Base-by-base conservation (phyloP, 1,284 basidiomycete species). In the Amylostereum chailletii region DNA sequence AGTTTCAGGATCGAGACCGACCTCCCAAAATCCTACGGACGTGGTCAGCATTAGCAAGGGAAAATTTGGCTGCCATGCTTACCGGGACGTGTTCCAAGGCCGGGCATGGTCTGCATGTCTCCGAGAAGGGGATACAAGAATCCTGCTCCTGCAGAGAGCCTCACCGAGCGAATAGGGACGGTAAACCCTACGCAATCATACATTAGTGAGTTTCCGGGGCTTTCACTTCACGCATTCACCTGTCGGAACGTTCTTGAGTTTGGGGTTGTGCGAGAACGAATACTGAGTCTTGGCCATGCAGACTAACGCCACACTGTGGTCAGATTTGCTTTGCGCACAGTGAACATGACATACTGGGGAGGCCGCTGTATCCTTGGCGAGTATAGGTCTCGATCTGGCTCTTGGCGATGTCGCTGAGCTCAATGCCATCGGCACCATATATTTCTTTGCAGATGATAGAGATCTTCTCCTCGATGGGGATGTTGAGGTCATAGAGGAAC, bases 241-340 rank as follows among this genome's bases (percentile, higher is more conserved):
- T 45, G 82, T 82, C 3, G 94, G 92, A 2, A 90, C 91, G 58
- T 86, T 86, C 75, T 96, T 96, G 57, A 90, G 75, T 59, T 84
- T 84, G n/a, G 93, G 87, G 64, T 97, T 88, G 64, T 94, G 92
- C 29, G 91, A 94, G 73, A 97, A 93, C 26, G 92, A 95, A 58
- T 96, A 89, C 59, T 95, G 94, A 3, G 96, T 99, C 78, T 99
- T 99, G 52, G 95, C 94, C 92, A 98, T 94, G 71, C 94, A 97
- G 63, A 94, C 91, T 83, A 64, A 3, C 41, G 45, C 42, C 30
- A 42, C 63, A 42, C 32, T 19, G 11, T 29, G 4, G 19, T 43
- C 43, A 54, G 46, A 26, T 45, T 10, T 39, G n/a, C 19, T 19
- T 19, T 41, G 32, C 9, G 47, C 30, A 34, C 4, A 6, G 26